A percentile compares a stretch with the other conserved stretches of the same genome.
These are phyloP conservation scores for Epicoccum sorghinum DNA, from an alignment of 2,329 filamentous ascomycete genomes.

Conservation along the genomic window DNA sequence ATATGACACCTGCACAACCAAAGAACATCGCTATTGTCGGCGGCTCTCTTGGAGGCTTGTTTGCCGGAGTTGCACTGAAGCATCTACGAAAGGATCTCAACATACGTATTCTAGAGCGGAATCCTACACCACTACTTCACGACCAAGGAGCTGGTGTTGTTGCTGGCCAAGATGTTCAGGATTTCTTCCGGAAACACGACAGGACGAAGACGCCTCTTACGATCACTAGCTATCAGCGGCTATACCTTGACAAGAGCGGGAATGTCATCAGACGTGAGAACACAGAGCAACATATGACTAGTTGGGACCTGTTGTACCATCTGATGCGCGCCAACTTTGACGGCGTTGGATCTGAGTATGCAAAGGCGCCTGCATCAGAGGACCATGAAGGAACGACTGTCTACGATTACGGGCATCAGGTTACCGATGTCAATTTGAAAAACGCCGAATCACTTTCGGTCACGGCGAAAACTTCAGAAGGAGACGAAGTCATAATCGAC, in stretches of 20 bases:
- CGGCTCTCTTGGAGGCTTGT: slow-evolving; percentile 31
- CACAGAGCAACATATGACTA: slow-evolving; percentile 33
- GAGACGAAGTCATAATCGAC: slow-evolving; percentile 10
- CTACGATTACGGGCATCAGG: slow-evolving; percentile 29
- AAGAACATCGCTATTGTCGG: slow-evolving; percentile 33
- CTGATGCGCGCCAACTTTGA: slow-evolving; percentile 35
- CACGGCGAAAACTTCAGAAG: slow-evolving; percentile 8
- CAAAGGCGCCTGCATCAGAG: slow-evolving; percentile 16
- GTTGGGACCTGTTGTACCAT: slow-evolving; percentile 38
- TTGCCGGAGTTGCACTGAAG: slow-evolving; percentile 30
- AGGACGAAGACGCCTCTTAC: slow-evolving; percentile 24
- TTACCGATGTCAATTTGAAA: slow-evolving; percentile 18
- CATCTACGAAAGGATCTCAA: slow-evolving; percentile 27
- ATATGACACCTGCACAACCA: slow-evolving; percentile 21
- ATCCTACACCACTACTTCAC: slow-evolving; percentile 32
- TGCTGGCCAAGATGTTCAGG: slow-evolving; percentile 27
- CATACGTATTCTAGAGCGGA: slow-evolving; percentile 35
- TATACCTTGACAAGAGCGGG: slow-evolving; percentile 30
- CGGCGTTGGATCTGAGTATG: slow-evolving; percentile 29
- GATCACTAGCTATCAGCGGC: slow-evolving; percentile 25
- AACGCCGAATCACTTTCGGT: neutral
- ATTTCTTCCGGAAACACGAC: slow-evolving; percentile 31
- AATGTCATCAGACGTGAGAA: slow-evolving; percentile 26
- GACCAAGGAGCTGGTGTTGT: slow-evolving; percentile 38
- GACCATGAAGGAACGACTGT: slow-evolving; percentile 18